Conservation (phyloP, 306 rosid genomes). For the Casuarina cunninghamiana region DNA sequence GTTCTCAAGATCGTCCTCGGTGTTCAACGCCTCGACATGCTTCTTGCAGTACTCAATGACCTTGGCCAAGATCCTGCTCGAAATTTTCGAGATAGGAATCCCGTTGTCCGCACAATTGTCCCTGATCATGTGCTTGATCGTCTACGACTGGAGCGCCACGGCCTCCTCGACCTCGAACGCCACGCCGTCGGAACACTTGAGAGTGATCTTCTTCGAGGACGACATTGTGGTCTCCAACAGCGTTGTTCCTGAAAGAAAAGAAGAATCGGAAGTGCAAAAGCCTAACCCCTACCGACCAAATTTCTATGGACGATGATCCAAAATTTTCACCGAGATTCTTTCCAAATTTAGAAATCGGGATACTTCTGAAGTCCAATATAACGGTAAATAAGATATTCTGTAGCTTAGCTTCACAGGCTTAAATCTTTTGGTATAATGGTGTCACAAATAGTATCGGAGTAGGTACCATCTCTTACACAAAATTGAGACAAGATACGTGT, state of each 20-base stretch:
- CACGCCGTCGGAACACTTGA: constrained; percentile 76
- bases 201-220: constrained; percentile 53
- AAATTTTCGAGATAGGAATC: constrained; percentile 75
- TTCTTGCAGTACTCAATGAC: constrained; percentile 79
- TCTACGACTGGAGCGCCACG: constrained; percentile 76
- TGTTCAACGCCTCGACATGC: constrained; percentile 49
- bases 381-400: no score
- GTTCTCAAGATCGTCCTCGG: constrained; percentile 60
- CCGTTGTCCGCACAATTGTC: constrained; percentile 67
- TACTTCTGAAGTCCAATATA: no score
- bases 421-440: no score
- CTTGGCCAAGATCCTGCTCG: constrained; percentile 74
- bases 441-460: no score
- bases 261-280: constrained; percentile 6
- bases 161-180: constrained; percentile 69
- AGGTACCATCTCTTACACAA: no score
- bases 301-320: no score
- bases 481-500: no score
- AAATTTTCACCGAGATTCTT: no score
- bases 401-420: no score
- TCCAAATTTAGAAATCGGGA: no score
- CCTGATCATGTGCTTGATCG: constrained; percentile 74
- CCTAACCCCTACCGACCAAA: not conserved
- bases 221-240: constrained; percentile 18
- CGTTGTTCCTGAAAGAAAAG: not conserved